Conservation (phyloP, 164 flowering plant species). For the Platanus orientalis region DNA sequence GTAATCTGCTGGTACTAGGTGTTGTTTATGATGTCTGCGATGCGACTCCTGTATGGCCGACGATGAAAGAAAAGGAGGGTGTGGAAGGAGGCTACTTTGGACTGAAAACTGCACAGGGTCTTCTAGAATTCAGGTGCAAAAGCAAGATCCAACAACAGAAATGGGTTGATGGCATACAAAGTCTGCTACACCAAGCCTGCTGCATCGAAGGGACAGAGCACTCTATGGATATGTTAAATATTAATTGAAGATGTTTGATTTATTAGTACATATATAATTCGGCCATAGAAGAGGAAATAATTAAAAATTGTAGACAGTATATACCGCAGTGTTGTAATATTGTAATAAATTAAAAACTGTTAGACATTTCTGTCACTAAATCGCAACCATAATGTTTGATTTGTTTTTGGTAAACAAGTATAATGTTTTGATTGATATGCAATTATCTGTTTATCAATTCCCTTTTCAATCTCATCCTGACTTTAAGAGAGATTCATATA, state of each 20-base stretch:
- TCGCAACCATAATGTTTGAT: no score
- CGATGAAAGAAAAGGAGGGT: slow-evolving; percentile 45
- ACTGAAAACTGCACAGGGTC: slow-evolving; percentile 72
- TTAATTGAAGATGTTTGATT: slow-evolving; percentile 10
- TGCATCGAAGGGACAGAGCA: slow-evolving; percentile 26
- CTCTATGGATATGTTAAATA: slow-evolving; percentile 34
- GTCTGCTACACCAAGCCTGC: slow-evolving; percentile 41
- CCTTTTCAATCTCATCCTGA: no score
- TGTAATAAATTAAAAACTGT: no score
- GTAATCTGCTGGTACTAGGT: slow-evolving; percentile 32
- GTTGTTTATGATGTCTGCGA: slow-evolving; percentile 72
- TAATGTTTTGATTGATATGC: no score
- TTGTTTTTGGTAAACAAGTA: no score
- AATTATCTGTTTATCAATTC: no score
- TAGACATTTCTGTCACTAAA: no score
- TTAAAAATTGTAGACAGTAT: not conserved
- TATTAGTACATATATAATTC: not conserved
- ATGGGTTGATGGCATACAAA: slow-evolving; percentile 69
- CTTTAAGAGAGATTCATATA: no score
- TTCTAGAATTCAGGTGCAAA: slow-evolving; percentile 84
- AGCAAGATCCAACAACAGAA: slow-evolving; percentile 62
- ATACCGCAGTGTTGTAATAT: no score
- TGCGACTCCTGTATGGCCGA: slow-evolving; percentile 52
- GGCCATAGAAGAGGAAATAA: no score
- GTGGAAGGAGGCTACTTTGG: slow-evolving; percentile 58